Percentiles rank a stretch among this genome's conserved stretches.
Conservation (phyloP, 495 filamentous ascomycete genomes). For the Parathielavia hyrcaniae region DNA sequence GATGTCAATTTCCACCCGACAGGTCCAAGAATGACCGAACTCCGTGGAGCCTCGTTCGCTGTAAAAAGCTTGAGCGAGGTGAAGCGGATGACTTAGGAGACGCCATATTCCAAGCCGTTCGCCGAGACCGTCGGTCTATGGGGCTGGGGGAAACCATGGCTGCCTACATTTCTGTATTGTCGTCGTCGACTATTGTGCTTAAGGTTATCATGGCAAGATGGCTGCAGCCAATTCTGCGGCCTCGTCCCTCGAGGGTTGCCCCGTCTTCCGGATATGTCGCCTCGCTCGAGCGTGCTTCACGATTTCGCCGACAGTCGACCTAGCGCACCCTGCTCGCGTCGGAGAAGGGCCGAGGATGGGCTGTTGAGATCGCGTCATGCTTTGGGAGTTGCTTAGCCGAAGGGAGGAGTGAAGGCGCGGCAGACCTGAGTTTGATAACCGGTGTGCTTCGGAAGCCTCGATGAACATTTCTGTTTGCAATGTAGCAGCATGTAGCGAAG, state of each 20-base stretch:
- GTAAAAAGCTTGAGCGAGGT: constrained; percentile 44
- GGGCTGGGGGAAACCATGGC: constrained; percentile 84
- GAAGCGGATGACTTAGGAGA: constrained; percentile 53
- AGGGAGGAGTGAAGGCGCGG: no score
- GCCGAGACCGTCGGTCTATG: constrained; percentile 75
- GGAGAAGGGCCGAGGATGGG: constrained; percentile 3
- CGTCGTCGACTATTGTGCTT: neutral
- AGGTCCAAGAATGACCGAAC: constrained; percentile 72
- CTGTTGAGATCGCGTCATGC: neutral
- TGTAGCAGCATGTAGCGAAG: neutral
- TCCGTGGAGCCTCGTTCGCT: constrained; percentile 61
- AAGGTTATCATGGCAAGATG: no score
- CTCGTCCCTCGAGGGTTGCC: no score
- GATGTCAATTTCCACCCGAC: constrained; percentile 90
- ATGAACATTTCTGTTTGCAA: no score
- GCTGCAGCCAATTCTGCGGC: no score
- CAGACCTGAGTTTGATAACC: no score
- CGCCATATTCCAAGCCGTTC: constrained; percentile 82
- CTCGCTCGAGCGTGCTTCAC: no score
- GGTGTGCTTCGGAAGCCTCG: no score
- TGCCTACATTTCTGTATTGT: constrained; percentile 51
- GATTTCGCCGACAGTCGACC: no score
- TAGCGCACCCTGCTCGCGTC: neutral
- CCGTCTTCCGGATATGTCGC: no score
- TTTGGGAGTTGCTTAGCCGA: no score